Evolutionary conservation across 495 filamentous ascomycete genomes (phyloP), one percentile per base, ranked within the genome.

Genomic region (Penicillium coffeae): DNA sequence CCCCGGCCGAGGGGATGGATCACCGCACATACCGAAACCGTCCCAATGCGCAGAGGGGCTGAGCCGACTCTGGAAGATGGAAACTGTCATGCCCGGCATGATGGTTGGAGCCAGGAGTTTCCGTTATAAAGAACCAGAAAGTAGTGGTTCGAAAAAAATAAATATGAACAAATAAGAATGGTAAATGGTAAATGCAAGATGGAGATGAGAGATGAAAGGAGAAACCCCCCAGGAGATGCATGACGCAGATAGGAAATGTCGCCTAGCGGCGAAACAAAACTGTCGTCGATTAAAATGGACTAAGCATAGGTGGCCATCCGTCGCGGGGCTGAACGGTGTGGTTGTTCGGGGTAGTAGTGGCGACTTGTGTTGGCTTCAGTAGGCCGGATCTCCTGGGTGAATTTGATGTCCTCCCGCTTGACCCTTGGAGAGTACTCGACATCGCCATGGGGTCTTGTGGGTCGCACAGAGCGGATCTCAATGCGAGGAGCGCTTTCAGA

Each of bases 281-380:
- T 60, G 54, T 62, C 55, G 52, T 64, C 39, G 41, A 37, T 48
- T 30, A 33, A 21, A 30, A 30, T 33, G 39, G 35, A 34, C 59
- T 51, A 65, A 8, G 54, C 53, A 38, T 46, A 58, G 32, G 64
- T 43, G 2, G 63, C 63, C 35, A 64, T 58, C 1, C 62, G 64
- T 55, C 67, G 48, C 32, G 48, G 48, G 2, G 47, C 30, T n/a
- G 47, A 35, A n/a, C 52, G 61, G 20, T 50, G 43, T 3, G 60
- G 48, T 0, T 62, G 42, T 2, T 42, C 37, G 14, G 3, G 16
- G 14, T 60, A 56, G 38, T 54, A 56, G 42, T 51, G 48, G 1
- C 53, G 47, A 7, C 52, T 49, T 10, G 44, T 32, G 40, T 8
- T 54, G 21, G 46, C 43, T 19, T 60, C 58, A 10, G 44, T 44